Evolutionary conservation across 208 protist genomes (phyloP), one percentile per base, ranked within the genome.

Genomic region (Zelonia costaricensis): DNA sequence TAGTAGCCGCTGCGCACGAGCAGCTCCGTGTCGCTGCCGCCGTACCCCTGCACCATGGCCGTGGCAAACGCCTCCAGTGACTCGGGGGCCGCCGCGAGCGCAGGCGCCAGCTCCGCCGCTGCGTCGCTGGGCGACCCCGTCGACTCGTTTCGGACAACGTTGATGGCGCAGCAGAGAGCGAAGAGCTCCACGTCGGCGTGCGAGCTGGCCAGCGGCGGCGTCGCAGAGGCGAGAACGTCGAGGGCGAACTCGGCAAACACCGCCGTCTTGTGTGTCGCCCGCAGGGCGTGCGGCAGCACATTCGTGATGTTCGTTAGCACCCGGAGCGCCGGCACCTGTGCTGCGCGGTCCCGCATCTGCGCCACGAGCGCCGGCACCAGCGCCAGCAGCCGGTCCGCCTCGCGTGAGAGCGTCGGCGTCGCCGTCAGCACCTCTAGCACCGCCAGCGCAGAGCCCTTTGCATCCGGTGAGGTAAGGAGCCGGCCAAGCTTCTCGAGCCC

Each of bases 1-100:
- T 83, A 84, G 57, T 96, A 96, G 23, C 91, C 91, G 39, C 80
- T 87, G 36, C 84, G 43, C 27, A 96, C 87, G 3, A 84, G 61
- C n/a, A 79, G 42, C 53, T 86, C 78, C 16, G 76, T 88, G 0
- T 70, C 70, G 13, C 40, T 57, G 42, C 69, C 43, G 25, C 66
- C 13, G 52, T 91, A 86, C 16, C 60, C 51, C 0, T 15, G 9
- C 38, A 75, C 63, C 78, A 91, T 82, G n/a, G 28, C 42, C 4
- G 3, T 0, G 10, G 65, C 71, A 12, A 75, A 20, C 9, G 45
- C 27, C 2, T 48, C 47, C 28, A 78, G 36, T 3, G 61, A 22
- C 0, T 42, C 36, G 0, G 10, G 16, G 2, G 22, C 22, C 1
- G n/a, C 46, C 30, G 62, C 38, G 10, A 77, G 42, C n/a, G 58